Evolutionary conservation across 371 early-diverging fungal genomes (phyloP).

Genomic region (Rhizomucor miehei): DNA sequence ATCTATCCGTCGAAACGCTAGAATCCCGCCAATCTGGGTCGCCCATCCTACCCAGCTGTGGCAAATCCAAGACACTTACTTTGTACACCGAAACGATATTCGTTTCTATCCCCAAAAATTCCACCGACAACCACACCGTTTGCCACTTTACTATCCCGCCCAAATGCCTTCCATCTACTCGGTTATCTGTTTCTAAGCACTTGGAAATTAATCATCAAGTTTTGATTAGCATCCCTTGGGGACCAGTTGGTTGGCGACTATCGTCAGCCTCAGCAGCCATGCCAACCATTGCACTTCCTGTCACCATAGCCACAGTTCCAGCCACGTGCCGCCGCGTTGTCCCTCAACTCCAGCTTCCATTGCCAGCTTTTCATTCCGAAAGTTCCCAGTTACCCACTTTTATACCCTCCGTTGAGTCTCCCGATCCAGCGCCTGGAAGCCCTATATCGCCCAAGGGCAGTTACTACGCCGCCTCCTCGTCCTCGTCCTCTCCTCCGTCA

Average conservation of each 20-base stretch:
- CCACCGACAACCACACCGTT: conserved; percentile 20
- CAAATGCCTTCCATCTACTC: conserved; percentile 29
- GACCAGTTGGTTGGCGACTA: conserved; percentile 8
- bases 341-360: conserved; percentile 26
- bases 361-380: conserved; percentile 11
- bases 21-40: conserved; percentile 2
- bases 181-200: conserved; percentile 17
- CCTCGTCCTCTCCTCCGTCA: neutral
- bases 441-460: conserved; percentile 4
- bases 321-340: conserved; percentile 7
- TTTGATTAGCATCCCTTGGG: conserved; percentile 28
- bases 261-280: conserved; percentile 7
- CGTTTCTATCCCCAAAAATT: conserved; percentile 25
- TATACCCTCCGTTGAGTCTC: conserved; percentile 28
- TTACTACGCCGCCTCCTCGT: neutral
- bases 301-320: conserved; percentile 36
- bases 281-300: conserved; percentile 20
- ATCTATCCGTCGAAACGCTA: conserved; percentile 1
- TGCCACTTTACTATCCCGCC: conserved; percentile 34
- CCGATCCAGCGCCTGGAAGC: conserved; percentile 25
- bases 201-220: conserved; percentile 33
- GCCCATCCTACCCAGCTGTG: neutral
- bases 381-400: conserved; percentile 23
- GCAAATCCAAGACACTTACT: conserved; percentile 26
- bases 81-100: conserved; percentile 27